phyloP scores from a whole-genome alignment of 208 protist species.

The Crithidia bombi region DNA sequence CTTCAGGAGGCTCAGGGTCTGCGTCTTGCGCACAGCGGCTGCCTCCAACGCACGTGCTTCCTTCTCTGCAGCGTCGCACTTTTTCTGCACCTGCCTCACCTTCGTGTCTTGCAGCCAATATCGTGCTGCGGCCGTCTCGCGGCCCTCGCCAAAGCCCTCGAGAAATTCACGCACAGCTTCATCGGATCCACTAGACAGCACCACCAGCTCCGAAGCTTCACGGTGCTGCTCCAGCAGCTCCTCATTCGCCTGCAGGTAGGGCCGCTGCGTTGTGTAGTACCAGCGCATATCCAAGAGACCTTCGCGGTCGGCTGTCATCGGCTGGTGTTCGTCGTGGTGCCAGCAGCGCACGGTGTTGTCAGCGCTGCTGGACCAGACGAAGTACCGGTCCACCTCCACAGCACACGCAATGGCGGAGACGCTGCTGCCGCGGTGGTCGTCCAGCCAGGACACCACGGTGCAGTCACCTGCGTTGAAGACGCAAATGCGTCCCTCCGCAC shows the following conservation, averaged over 20 bases:
- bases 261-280: conserved; percentile 76
- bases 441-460: conserved; percentile 44
- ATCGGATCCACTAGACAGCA: conserved; percentile 66
- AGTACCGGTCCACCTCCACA: conserved; percentile 74
- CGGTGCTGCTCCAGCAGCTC: conserved; percentile 66
- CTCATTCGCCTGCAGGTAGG: conserved; percentile 66
- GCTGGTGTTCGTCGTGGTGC: conserved; percentile 86
- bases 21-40: conserved; percentile 38
- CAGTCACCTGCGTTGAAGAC: conserved; percentile 66
- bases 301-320: conserved; percentile 63
- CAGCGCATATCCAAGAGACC: conserved; percentile 84
- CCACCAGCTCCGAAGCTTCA: conserved; percentile 63
- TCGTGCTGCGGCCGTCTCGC: conserved; percentile 41
- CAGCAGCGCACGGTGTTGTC: conserved; percentile 82
- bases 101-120: conserved; percentile 49
- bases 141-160: conserved; percentile 28
- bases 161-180: conserved; percentile 46
- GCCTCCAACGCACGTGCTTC: conserved; percentile 43
- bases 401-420: conserved; percentile 56
- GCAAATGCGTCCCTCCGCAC: conserved; percentile 56
- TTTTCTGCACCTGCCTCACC: conserved; percentile 41
- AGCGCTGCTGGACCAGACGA: conserved; percentile 68
- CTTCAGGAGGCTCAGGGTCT: conserved; percentile 44
- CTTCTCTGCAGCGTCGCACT: conserved; percentile 35
- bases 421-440: conserved; percentile 49